Conservation (phyloP, 1,139 yeast genomes). For the Protomyces gravidus region DNA sequence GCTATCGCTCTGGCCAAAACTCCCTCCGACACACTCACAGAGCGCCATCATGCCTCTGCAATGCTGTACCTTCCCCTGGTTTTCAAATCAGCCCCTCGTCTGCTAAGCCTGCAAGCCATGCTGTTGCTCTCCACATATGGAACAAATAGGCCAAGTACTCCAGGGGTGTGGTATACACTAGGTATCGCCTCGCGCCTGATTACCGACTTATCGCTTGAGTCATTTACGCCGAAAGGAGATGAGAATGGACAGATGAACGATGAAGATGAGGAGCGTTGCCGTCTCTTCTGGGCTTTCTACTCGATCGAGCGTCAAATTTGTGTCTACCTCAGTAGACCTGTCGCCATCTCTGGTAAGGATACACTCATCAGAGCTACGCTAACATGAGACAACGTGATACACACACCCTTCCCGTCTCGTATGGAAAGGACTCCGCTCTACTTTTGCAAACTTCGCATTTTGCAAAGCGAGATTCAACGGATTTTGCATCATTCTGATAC, state of each 20-base stretch:
- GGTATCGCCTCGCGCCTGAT: constrained; percentile 77
- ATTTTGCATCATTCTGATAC: constrained; percentile 66
- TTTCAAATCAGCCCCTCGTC: constrained; percentile 54
- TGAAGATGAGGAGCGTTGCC: constrained; percentile 57
- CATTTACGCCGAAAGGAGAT: constrained; percentile 41
- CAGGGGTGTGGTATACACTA: constrained; percentile 88
- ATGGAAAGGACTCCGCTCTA: constrained; percentile 44
- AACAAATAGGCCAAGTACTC: constrained; percentile 51
- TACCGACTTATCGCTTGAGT: constrained; percentile 78
- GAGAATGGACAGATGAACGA: constrained; percentile 6
- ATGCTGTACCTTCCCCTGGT: constrained; percentile 57
- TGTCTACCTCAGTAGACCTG: constrained; percentile 67
- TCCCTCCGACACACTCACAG: constrained; percentile 66
- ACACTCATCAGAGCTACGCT: background rate
- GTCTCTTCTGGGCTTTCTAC: constrained; percentile 87
- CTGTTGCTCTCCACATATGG: constrained; percentile 66
- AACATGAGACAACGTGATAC: constrained; percentile 42
- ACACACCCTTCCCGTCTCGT: constrained; percentile 11
- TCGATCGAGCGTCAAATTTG: constrained; percentile 75
- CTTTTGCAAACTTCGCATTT: constrained; percentile 56
- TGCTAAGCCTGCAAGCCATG: constrained; percentile 70
- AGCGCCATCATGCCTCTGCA: constrained; percentile 69
- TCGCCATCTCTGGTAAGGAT: constrained; percentile 50
- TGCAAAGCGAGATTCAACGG: constrained; percentile 75
- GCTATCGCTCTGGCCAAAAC: constrained; percentile 76